Percentiles rank a stretch among this genome's conserved stretches.
These are phyloP conservation scores for Akanthomyces lecanii DNA, from an alignment of 2,329 filamentous ascomycete genomes.

Conservation along the genomic window DNA sequence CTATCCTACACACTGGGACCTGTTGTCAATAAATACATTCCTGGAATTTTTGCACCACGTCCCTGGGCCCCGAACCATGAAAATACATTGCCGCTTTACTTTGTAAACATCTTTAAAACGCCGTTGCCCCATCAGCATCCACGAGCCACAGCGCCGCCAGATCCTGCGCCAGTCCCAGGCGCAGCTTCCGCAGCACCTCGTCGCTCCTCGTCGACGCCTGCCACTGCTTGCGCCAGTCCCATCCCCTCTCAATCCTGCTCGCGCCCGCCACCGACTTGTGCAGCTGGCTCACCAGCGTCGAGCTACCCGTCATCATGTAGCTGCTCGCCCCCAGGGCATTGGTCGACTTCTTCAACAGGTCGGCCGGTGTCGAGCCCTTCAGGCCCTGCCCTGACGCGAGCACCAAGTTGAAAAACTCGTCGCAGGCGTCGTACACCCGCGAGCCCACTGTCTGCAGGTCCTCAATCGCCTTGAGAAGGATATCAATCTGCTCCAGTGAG, in stretches of 20 bases:
- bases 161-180: conserved; percentile 70
- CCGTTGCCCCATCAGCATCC: conserved; percentile 55
- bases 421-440: conserved; percentile 68
- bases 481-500: conserved; percentile 67
- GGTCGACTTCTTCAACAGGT: conserved; percentile 59
- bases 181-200: conserved; percentile 68
- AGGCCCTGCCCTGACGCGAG: conserved; percentile 64
- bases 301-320: conserved; percentile 69
- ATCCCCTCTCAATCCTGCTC: conserved; percentile 55
- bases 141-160: conserved; percentile 65
- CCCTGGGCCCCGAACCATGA: not conserved
- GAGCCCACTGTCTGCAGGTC: conserved; percentile 72
- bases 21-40: not conserved
- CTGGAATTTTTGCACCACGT: conserved; percentile 11
- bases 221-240: conserved; percentile 80
- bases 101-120: conserved; percentile 30
- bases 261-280: conserved; percentile 57
- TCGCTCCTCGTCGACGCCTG: conserved; percentile 57
- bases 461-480: conserved; percentile 71
- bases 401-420: conserved; percentile 74
- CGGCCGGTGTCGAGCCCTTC: conserved; percentile 59
- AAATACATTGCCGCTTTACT: not conserved
- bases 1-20: not conserved
- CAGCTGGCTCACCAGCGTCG: conserved; percentile 61
- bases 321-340: conserved; percentile 53